These are phyloP conservation scores for Coriolopsis trogii DNA, from an alignment of 1,284 basidiomycete species.

Conservation along the genomic window DNA sequence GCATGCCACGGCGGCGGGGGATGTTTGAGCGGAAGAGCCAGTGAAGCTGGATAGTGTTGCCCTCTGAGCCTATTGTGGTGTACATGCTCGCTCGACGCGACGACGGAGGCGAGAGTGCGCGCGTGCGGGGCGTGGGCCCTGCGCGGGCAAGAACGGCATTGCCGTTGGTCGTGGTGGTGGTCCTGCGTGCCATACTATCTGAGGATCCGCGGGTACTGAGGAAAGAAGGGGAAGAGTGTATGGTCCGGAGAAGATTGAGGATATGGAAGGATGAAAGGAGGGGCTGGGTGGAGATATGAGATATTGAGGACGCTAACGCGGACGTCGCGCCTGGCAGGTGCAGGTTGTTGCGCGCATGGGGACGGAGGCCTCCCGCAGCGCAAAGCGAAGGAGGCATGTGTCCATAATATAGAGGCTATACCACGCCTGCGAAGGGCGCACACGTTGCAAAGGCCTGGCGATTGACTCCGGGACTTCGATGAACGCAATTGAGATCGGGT, in stretches of 20 bases:
- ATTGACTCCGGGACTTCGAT: conserved; percentile 8
- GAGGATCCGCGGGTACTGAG: conserved; percentile 8
- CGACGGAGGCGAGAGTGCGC: conserved; percentile 23
- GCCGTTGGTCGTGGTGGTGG: conserved; percentile 20
- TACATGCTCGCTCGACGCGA: conserved; percentile 31
- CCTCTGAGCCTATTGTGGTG: conserved; percentile 23
- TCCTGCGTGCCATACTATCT: conserved; percentile 25
- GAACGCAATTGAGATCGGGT: too few species aligned
- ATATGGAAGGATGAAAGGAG: conserved; percentile 21
- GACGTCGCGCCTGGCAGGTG: conserved; percentile 17
- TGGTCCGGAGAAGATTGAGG: conserved; percentile 14
- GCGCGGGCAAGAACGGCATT: conserved; percentile 20
- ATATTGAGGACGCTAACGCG: conserved; percentile 20
- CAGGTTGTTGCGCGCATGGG: conserved; percentile 12
- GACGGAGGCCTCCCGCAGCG: conserved; percentile 9
- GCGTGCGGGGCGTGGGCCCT: conserved; percentile 27
- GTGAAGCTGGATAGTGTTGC: conserved; percentile 42
- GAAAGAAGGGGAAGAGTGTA: conserved; percentile 13
- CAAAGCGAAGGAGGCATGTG: conserved; percentile 17
- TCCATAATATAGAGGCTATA: conserved; percentile 10
- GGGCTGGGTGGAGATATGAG: conserved; percentile 22
- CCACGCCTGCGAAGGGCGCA: background rate
- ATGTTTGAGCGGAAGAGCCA: conserved; percentile 77
- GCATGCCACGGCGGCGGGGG: conserved; percentile 61
- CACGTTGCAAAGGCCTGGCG: conserved; percentile 23